Conservation (phyloP, 768 basidiomycete genomes). For the Cystobasidium ongulense region DNA sequence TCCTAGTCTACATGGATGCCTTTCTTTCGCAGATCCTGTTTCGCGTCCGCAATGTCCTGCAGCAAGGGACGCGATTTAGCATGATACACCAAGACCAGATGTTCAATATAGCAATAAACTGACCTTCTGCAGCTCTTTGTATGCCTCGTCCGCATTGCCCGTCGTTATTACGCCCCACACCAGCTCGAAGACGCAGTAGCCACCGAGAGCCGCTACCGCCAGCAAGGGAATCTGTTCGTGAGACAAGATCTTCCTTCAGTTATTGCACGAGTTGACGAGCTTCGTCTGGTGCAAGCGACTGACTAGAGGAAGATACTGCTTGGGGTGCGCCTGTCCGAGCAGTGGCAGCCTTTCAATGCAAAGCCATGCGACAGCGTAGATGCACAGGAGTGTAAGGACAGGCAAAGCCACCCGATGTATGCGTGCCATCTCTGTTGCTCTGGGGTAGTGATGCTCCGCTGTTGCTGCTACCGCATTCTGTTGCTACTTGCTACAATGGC, state of each 20-base stretch:
- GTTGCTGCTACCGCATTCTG: not conserved
- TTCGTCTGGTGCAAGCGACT: not conserved
- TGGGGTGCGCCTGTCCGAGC: not conserved
- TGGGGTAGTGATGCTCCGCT: not conserved
- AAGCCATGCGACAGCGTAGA: not conserved
- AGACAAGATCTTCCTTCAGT: not conserved
- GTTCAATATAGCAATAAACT: not conserved
- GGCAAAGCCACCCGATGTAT: not conserved
- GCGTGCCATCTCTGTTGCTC: no score
- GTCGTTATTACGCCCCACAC: constrained; percentile 13
- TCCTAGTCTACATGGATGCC: constrained; percentile 25
- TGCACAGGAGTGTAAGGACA: not conserved
- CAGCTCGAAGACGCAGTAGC: constrained; percentile 27
- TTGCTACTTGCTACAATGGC: not conserved
- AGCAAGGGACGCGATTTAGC: no score
- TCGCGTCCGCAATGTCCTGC: constrained; percentile 28
- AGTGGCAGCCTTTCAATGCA: not conserved
- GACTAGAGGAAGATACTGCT: not conserved
- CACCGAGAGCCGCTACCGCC: constrained; percentile 3
- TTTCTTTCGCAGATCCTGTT: constrained; percentile 2
- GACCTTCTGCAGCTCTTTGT: constrained; percentile 22
- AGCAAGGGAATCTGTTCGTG: not conserved
- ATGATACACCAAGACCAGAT: no score
- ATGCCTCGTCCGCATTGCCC: constrained; percentile 20
- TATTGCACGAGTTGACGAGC: not conserved